Evolutionary conservation across 495 filamentous ascomycete genomes (phyloP).

Genomic region (Terfezia boudieri): DNA sequence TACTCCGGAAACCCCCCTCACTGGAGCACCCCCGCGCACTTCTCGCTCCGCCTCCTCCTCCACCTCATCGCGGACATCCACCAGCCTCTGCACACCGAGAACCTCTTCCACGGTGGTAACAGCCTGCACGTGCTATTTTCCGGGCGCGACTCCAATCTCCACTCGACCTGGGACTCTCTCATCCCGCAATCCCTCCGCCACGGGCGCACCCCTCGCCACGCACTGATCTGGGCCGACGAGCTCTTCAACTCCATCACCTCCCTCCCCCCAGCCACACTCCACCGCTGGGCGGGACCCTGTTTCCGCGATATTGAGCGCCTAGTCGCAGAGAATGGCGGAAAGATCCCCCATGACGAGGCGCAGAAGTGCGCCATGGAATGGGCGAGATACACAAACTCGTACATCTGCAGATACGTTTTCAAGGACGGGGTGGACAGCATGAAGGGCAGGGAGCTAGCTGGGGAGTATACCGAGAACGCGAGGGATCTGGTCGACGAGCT

Average conservation of each 20-base stretch:
- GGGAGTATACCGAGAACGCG: conserved; percentile 39
- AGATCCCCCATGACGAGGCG: conserved; percentile 18
- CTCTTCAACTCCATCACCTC: conserved; percentile 28
- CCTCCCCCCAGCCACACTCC: background rate
- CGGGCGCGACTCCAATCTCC: conserved; percentile 26
- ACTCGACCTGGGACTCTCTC: conserved; percentile 39
- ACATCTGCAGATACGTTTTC: conserved; percentile 39
- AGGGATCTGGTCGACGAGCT: conserved; percentile 43
- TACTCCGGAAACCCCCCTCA: background rate
- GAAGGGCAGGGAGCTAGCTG: conserved; percentile 13
- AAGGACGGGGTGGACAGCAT: conserved; percentile 32
- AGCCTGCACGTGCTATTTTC: conserved; percentile 35
- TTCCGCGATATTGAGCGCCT: background rate
- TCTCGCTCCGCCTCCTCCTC: conserved; percentile 39
- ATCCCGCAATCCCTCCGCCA: conserved; percentile 38
- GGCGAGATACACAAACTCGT: conserved; percentile 37
- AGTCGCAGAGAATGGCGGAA: conserved; percentile 16
- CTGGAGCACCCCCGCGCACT: background rate
- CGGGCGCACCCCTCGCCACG: conserved; percentile 26
- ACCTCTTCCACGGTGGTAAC: conserved; percentile 37
- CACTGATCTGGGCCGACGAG: conserved; percentile 28
- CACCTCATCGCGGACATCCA: conserved; percentile 46
- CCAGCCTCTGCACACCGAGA: conserved; percentile 41
- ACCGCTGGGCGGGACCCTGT: background rate
- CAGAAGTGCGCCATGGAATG: conserved; percentile 31